Evolutionary conservation across 2,329 filamentous ascomycete species (phyloP), one percentile per base, ranked within the genome.

Genomic region (Fusarium odoratissimum): DNA sequence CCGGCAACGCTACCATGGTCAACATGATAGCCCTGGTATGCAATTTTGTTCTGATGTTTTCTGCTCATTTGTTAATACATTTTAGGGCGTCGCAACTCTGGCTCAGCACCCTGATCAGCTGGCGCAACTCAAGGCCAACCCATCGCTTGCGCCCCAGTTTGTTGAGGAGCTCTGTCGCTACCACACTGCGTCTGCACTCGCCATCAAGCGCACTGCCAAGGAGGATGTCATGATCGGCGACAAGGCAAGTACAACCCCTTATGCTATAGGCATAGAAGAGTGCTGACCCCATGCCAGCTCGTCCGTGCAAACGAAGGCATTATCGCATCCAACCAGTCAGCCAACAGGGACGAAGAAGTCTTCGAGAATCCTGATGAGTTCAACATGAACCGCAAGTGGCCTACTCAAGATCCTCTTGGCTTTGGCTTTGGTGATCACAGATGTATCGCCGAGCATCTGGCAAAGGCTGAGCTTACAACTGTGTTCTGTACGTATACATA

Each of bases 1-100:
- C 86, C 0, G 86, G 86, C 5, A 88, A 87, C 41, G 86, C 86
- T 0, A 87, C 86, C 1, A 85, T 87, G 83, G 82, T 87, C 8
- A 86, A 83, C 73, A 87, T 85, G 83, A 87, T 87, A 62, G 80
- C 82, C 2, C 78, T 87, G 37, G 84, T 83, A 63, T n/a, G 77
- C 7, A 2, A 3, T 17, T 59, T 6, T 3, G 4, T 21, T 11
- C 3, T 7, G 2, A 2, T 3, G 0, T 25, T 9, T 19, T 2
- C 2, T 2, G 1, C 4, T 3, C 14, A 5, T 12, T 6, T 40
- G 5, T 16, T 46, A 1, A 37, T 3, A 3, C 1, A 45, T 28
- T 14, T 4, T 21, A 84, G 82, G 86, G 86, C 16, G 78, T 86
- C 13, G 79, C 85, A 0, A 84, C 83, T 8, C 81, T 87, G 9